Base-by-base conservation (phyloP, 176 grass and related monocot species). In the Lolium rigidum region DNA sequence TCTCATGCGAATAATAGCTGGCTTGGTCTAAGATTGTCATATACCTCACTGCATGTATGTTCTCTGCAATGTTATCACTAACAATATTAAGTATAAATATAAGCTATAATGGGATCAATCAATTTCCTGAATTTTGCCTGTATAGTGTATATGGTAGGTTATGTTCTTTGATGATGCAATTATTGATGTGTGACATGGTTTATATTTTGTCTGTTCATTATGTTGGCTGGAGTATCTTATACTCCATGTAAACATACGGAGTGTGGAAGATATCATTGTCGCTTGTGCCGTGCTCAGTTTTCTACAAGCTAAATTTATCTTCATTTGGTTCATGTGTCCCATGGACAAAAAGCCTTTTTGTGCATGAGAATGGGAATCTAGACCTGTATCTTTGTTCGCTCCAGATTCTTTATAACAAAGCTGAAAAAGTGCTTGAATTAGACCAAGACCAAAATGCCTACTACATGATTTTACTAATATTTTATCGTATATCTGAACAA, bases 331-430 rank as follows among this genome's bases (percentile, higher is more conserved):
- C 20, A 71, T 12, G 35, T 70, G 16, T 52, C 77, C 16, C 41
- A 70, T 70, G 39, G 41, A 43, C 9, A 43, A 63, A 76, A 12
- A 70, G n/a, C 13, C 80, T 17, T 59, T 55, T 7, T 56, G 46
- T 82, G 35, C 68, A 46, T 58, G 37, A 39, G 35, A 61, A 61
- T 74, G 39, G 35, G 56, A 74, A 83, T 60, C 22, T 60, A 83
- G 21, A 70, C 6, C 10, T 46, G 38, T 74, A 83, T 73, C 9
- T 60, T 75, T 2, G 9, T 37, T 76, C 24, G 44, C 24, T 84
- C 57, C 3, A 35, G 70, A 38, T 84, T 38, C 71, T 22, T 21
- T 47, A 13, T 84, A 28, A 47, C 65, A 25, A 77, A 83, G 26
- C 26, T 10, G 2, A 50, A 83, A 67, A 24, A 11, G 1, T 48